A percentile compares a stretch with the other conserved stretches of the same genome.
phyloP scores from a whole-genome alignment of 2,329 filamentous ascomycete genomes.

The Samsoniella hepiali region DNA sequence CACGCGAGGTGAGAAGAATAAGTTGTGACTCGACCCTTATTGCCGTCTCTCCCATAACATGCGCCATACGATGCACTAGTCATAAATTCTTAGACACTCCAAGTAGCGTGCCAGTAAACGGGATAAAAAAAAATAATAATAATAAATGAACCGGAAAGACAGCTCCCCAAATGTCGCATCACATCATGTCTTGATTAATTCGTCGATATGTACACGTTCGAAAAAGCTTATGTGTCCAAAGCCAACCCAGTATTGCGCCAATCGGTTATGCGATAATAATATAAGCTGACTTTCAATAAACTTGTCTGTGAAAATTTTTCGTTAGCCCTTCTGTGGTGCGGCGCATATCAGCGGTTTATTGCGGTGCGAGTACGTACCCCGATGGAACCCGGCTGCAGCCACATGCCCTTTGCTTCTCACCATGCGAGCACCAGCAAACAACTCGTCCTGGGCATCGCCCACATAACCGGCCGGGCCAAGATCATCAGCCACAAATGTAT shows the following conservation, averaged over 20 bases:
- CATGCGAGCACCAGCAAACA: conserved; percentile 70
- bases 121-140: background rate
- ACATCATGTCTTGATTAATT: conserved; percentile 37
- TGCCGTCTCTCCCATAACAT: background rate
- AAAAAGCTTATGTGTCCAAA: conserved; percentile 61
- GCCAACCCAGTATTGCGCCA: conserved; percentile 79
- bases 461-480: conserved; percentile 66
- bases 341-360: conserved; percentile 13
- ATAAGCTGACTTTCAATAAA: conserved; percentile 76
- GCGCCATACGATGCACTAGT: background rate
- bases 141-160: background rate
- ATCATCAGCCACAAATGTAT: conserved; percentile 76
- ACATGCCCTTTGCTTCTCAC: conserved; percentile 76
- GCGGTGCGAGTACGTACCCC: conserved; percentile 53
- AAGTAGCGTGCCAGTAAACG: background rate
- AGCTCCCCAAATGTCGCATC: background rate
- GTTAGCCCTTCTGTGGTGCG: background rate
- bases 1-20: background rate
- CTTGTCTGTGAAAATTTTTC: conserved; percentile 49
- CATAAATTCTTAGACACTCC: background rate
- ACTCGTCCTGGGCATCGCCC: conserved; percentile 59
- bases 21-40: background rate
- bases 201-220: conserved; percentile 57
- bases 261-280: conserved; percentile 68
- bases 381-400: conserved; percentile 65